Percentiles rank a stretch among this genome's conserved stretches.
phyloP scores from a whole-genome alignment of 2,329 filamentous ascomycete genomes.

The Colletotrichum nymphaeae region DNA sequence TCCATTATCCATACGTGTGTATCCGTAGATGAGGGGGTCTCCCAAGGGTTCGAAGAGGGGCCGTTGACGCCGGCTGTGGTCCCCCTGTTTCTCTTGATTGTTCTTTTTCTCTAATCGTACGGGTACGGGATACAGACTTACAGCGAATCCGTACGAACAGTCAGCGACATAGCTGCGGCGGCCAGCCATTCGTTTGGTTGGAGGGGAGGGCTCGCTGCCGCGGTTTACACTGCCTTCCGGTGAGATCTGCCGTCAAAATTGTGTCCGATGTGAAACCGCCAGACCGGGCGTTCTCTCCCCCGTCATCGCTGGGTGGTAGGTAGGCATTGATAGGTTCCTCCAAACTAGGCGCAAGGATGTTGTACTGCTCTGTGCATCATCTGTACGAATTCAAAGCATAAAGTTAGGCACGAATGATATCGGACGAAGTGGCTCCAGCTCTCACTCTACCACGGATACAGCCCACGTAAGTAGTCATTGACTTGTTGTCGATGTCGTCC shows the following conservation, averaged over 20 bases:
- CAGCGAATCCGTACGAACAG: not conserved
- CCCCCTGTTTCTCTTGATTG: conserved; percentile 5
- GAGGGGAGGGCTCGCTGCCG: not conserved
- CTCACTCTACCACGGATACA: not conserved
- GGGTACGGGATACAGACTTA: no score
- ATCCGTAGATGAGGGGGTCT: not conserved
- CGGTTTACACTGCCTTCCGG: conserved; percentile 15
- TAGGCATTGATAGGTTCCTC: not conserved
- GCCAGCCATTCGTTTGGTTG: not conserved
- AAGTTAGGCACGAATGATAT: not conserved
- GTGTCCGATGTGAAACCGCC: conserved; percentile 28
- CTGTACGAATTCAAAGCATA: not conserved
- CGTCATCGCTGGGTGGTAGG: not conserved
- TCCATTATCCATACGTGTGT: no score
- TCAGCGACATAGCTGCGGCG: no score
- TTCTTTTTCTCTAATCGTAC: not conserved
- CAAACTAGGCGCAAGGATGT: not conserved
- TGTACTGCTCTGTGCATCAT: conserved; percentile 1
- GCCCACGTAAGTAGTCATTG: no score
- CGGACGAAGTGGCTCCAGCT: not conserved
- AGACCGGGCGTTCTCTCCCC: not conserved
- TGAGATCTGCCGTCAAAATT: conserved; percentile 18
- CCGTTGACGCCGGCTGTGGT: conserved; percentile 7
- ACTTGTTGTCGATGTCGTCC: not conserved
- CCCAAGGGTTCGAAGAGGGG: conserved; percentile 7